Percentiles rank a stretch among this genome's conserved stretches.
These are phyloP conservation scores for Fusarium sp. DNA, from an alignment of 2,329 filamentous ascomycete species.

Conservation along the genomic window DNA sequence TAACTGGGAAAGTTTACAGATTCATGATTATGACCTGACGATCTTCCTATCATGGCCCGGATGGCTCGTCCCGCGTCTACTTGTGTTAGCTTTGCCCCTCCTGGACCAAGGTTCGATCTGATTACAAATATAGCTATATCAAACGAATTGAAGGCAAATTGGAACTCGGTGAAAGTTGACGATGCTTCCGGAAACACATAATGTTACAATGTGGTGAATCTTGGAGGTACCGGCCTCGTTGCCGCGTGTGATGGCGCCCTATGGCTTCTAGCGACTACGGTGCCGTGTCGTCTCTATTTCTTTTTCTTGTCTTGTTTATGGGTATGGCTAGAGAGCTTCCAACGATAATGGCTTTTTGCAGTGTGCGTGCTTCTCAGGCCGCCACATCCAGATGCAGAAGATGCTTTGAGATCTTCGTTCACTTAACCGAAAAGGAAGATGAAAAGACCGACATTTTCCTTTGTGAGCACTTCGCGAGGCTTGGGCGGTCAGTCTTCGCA, in stretches of 20 bases:
- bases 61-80: slow-evolving; percentile 19
- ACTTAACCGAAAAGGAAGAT: background rate
- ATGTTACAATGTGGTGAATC: slow-evolving; percentile 6
- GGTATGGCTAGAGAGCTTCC: slow-evolving; percentile 29
- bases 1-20: slow-evolving; percentile 21
- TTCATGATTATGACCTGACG: slow-evolving; percentile 16
- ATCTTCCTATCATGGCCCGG: slow-evolving; percentile 7
- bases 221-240: background rate
- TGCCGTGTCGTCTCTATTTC: background rate
- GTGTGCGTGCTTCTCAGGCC: background rate
- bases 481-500: slow-evolving; percentile 10
- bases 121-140: slow-evolving; percentile 8
- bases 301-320: slow-evolving; percentile 18
- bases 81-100: slow-evolving; percentile 23
- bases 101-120: slow-evolving; percentile 16
- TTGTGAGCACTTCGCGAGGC: slow-evolving; percentile 9
- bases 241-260: slow-evolving; percentile 9
- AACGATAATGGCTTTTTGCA: slow-evolving; percentile 20
- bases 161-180: slow-evolving; percentile 19
- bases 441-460: background rate
- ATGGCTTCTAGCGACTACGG: background rate
- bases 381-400: background rate
- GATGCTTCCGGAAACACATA: slow-evolving; percentile 15
- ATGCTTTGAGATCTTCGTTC: slow-evolving; percentile 1
- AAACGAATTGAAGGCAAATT: slow-evolving; percentile 21